A percentile compares a stretch with the other conserved stretches of the same genome.
Evolutionary conservation across 148 eudicot genomes (phyloP).

Genomic region (Rhododendron henanense): DNA sequence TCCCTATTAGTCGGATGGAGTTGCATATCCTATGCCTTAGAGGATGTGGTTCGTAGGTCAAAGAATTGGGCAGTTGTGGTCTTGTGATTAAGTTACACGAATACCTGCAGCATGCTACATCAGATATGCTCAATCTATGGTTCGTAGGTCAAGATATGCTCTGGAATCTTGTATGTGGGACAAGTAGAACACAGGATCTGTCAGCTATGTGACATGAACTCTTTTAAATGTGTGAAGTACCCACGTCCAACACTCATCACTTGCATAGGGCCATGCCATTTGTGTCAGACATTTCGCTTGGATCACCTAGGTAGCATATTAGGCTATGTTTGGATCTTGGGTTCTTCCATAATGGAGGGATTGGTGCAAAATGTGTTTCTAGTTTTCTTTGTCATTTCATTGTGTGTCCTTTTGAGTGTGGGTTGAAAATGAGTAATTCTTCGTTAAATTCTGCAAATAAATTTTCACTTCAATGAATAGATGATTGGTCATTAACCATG

Average conservation of each 20-base stretch:
- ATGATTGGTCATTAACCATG: neutral
- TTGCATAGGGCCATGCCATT: neutral
- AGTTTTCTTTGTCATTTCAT: neutral
- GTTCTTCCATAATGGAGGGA: neutral
- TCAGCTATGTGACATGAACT: neutral
- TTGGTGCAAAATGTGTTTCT: neutral
- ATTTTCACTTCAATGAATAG: neutral
- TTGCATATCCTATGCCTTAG: neutral
- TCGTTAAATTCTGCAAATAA: neutral
- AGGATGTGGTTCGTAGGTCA: neutral
- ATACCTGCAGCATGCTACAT: neutral
- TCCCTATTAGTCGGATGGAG: neutral
- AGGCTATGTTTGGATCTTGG: neutral
- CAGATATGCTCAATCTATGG: neutral
- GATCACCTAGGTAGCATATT: neutral
- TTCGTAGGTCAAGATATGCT: neutral
- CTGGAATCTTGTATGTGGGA: neutral
- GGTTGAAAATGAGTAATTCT: neutral
- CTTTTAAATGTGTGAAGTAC: neutral
- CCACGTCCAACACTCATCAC: neutral
- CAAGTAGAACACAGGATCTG: neutral
- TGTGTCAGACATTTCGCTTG: neutral
- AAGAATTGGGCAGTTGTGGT: neutral
- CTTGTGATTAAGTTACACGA: neutral
- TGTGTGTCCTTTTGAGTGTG: neutral